Evolutionary conservation across 2,329 filamentous ascomycete genomes (phyloP), one percentile per base, ranked within the genome.

Genomic region (Phaeosphaeriaceae sp.): DNA sequence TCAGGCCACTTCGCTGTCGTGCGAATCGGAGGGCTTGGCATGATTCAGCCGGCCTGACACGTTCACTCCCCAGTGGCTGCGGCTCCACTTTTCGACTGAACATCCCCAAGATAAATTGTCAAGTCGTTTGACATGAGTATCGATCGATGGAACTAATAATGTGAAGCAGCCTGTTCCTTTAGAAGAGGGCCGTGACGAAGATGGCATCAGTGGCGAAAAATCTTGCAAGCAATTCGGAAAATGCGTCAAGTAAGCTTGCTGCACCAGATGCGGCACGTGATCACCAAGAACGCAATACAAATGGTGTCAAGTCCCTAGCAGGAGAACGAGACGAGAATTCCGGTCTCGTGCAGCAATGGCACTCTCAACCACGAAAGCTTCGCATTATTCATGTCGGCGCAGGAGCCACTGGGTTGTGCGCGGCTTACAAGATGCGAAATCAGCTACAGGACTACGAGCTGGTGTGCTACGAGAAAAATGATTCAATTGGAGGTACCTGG

Each of bases 371-470:
- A 5, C 13, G n/a, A 11, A 26, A 19, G 10, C 13, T 68, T 28
- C 56, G 61, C 21, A 49, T 70, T 43, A 74, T 83, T 28, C 78
- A 74, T 55, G 64, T 82, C 28, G 81, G 81, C 9, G 80, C 80
- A 15, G 81, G 81, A 2, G 75, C 77, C 1, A 77, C 79, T 15
- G 81, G 81, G 0, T 64, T 83, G 0, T 63, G 74, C 21, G 61
- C 80, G 48, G 80, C 79, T 1, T 81, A 81, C 68, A 82, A 82
- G 65, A 66, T 81, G 5, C 75, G 73, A 50, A 72, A 71, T 13
- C 71, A 73, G 19, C 78, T 82, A 49, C 60, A 63, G 8, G 77
- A 80, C 53, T 79, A 74, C 59, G 66, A 60, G 4, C 57, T 69
- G 49, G 46, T 50, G 3, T 44, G 23, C 26, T 58, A 58, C 47